phyloP scores from a whole-genome alignment of 768 basidiomycete genomes.

The Termitomyces sp. region DNA sequence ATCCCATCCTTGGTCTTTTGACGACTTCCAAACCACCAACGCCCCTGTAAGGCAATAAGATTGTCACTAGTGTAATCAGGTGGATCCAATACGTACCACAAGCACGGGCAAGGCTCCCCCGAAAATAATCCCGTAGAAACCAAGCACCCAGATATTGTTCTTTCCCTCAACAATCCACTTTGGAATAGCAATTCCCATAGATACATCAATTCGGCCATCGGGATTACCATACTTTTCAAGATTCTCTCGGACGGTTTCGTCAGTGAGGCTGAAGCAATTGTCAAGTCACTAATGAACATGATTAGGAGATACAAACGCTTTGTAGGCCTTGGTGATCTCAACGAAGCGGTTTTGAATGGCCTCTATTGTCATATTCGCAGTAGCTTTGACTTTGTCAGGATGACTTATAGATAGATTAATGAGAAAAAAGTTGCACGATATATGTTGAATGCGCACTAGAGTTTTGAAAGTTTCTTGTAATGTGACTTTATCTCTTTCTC shows the following conservation, averaged over 20 bases:
- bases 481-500: slow-evolving; percentile 95
- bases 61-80: not conserved
- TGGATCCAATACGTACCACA: slow-evolving; percentile 46
- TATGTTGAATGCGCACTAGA: slow-evolving; percentile 51
- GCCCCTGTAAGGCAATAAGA: slow-evolving; percentile 41
- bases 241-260: slow-evolving; percentile 89
- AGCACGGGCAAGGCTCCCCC: slow-evolving; percentile 82
- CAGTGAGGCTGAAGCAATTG: slow-evolving; percentile 59
- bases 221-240: slow-evolving; percentile 88
- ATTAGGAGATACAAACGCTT: slow-evolving; percentile 55
- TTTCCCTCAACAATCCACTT: slow-evolving; percentile 89
- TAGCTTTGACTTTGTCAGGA: slow-evolving; percentile 90
- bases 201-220: slow-evolving; percentile 91
- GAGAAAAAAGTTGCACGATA: not conserved
- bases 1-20: slow-evolving; percentile 91
- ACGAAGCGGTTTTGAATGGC: slow-evolving; percentile 85
- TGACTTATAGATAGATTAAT: slow-evolving; percentile 48
- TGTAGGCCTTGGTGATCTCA: slow-evolving; percentile 95
- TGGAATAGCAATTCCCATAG: slow-evolving; percentile 93
- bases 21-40: slow-evolving; percentile 96
- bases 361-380: slow-evolving; percentile 80
- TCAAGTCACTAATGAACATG: not conserved
- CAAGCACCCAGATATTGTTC: slow-evolving; percentile 90
- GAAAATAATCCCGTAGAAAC: slow-evolving; percentile 81
- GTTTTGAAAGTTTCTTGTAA: slow-evolving; percentile 85